Conservation (phyloP, 306 rosid genomes). For the Glycyrrhiza uralensis region DNA sequence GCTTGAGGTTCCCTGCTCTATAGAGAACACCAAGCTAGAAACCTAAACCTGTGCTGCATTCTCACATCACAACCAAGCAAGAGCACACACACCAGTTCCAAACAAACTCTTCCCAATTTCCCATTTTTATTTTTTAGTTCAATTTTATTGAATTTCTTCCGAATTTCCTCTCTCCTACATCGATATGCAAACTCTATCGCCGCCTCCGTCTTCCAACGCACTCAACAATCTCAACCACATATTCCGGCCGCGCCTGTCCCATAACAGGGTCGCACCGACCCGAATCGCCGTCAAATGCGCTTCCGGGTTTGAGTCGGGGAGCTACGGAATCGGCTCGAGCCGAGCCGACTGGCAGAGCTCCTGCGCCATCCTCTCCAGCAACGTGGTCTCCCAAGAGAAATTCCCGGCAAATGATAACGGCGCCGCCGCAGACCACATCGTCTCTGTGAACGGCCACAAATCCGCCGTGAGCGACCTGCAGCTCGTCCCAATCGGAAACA, state of each 20-base stretch:
- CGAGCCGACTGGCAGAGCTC: conserved; percentile 91
- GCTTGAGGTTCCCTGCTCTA: conserved; percentile 69
- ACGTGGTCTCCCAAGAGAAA: conserved; percentile 59
- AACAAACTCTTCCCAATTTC: background rate
- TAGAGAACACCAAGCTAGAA: conserved; percentile 79
- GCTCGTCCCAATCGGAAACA: conserved; percentile 60
- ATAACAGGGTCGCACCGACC: conserved; percentile 19
- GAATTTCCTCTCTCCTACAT: background rate
- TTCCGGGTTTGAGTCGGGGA: conserved; percentile 41
- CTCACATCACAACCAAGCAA: too few species aligned
- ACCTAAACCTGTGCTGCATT: too few species aligned
- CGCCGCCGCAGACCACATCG: conserved; percentile 28
- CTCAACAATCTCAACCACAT: conserved; percentile 29
- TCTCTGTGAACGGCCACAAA: conserved; percentile 72
- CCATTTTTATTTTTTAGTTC: background rate
- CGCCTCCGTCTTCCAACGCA: conserved; percentile 34
- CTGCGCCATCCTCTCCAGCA: conserved; percentile 82
- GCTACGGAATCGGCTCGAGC: conserved; percentile 46
- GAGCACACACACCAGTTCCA: too few species aligned
- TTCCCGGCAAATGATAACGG: conserved; percentile 33
- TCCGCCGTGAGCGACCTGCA: conserved; percentile 48
- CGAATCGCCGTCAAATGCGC: conserved; percentile 47
- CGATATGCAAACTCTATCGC: conserved; percentile 60
- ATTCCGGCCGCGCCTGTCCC: background rate
- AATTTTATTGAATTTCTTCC: background rate